Base-by-base conservation (phyloP, 306 rosid genomes). In the Cucumis hystrix region DNA sequence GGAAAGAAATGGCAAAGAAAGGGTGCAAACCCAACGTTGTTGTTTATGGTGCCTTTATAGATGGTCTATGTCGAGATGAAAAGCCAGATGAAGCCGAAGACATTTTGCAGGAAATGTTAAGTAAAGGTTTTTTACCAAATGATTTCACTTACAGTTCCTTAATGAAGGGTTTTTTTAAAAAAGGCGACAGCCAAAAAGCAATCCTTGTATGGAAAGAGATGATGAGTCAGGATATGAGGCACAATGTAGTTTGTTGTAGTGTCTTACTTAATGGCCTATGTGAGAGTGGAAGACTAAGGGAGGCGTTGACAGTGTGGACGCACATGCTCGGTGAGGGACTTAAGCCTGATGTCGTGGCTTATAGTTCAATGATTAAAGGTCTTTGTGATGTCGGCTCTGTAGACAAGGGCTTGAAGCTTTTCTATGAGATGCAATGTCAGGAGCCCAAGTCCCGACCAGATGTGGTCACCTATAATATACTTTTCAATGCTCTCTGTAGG, bases 321-420 rank as follows among this genome's bases (percentile, higher is more conserved):
- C 92, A 95, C 78, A 92, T 92, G 87, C 72, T 95, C 82, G 84
- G 91, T 30, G 83, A 85, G 83, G 97, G 97, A 78, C 80, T 85
- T 62, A 92, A 88, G 86, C 90, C 87, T 71, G 98, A 95, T 84
- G 96, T 90, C 74, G 91, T 95, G 85, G 92, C 93, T 79, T 95
- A 90, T 83, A 95, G 93, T 83, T 92, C 97, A 64, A 86, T 95
- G 97, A 95, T 95, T 88, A 89, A 89, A 74, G 97, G 97, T 67
- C 90, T 92, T 65, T 95, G 98, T 81, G 88, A 85, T 59, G 85
- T 88, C 60, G 86, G 88, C 70, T 85, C 80, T 75, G 84, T 90
- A 59, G 98, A 87, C 59, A 88, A 89, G 82, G 97, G 98, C 64
- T 55, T 92, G 87, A 87, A 88, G 80, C 95, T 94, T 80, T 94